Conservation (phyloP, 192 early-diverging fungal species). For the Phycomyces nitens region DNA sequence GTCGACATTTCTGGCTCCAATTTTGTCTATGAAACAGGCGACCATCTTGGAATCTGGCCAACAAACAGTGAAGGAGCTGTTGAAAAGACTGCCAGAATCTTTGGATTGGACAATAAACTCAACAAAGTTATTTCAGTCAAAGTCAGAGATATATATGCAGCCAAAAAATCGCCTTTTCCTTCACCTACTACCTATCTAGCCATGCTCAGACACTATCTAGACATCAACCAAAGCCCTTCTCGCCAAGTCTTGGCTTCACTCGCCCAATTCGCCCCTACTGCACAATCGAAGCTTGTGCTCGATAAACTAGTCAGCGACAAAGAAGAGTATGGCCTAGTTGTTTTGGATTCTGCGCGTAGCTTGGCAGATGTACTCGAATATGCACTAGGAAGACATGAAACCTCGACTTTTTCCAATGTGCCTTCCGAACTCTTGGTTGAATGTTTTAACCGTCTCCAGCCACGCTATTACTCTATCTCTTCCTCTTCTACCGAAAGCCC, state of each 20-base stretch:
- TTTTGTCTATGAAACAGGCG: slow-evolving; percentile 84
- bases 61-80: slow-evolving; percentile 79
- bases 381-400: slow-evolving; percentile 12
- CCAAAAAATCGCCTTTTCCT: slow-evolving; percentile 83
- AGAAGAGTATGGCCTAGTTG: slow-evolving; percentile 55
- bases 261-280: slow-evolving; percentile 51
- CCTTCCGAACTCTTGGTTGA: slow-evolving; percentile 83
- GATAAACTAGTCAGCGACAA: slow-evolving; percentile 59
- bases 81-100: slow-evolving; percentile 52
- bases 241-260: slow-evolving; percentile 61
- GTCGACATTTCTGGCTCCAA: slow-evolving; percentile 79
- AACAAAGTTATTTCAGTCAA: slow-evolving; percentile 67
- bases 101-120: slow-evolving; percentile 58
- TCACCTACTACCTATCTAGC: slow-evolving; percentile 77
- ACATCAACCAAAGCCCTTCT: slow-evolving; percentile 70
- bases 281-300: slow-evolving; percentile 47
- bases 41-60: slow-evolving; percentile 92
- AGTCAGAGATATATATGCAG: slow-evolving; percentile 66
- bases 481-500: slow-evolving; percentile 77
- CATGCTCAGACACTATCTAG: slow-evolving; percentile 86
- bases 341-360: slow-evolving; percentile 59
- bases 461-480: slow-evolving; percentile 95
- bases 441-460: slow-evolving; percentile 72
- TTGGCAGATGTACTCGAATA: slow-evolving; percentile 69
- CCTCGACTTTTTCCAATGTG: slow-evolving; percentile 42